phyloP scores from a whole-genome alignment of 73 alveolate genomes.

The Urostyla sp. region DNA sequence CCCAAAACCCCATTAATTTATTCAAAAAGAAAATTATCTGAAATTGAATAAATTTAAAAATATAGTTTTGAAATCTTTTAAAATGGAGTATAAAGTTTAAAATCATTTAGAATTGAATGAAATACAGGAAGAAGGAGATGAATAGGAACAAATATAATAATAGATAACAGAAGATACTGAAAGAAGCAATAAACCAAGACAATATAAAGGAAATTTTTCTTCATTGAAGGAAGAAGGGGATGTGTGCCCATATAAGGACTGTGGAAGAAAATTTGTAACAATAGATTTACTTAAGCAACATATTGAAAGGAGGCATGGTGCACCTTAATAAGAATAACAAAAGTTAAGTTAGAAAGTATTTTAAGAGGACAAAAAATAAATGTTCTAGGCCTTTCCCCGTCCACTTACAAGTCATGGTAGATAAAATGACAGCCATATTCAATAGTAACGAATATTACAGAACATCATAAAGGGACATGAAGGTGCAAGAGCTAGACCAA shows the following conservation, averaged over 20 bases:
- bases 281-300: slow-evolving; percentile 52
- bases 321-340: not conserved
- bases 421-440: not conserved
- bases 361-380: slow-evolving; percentile 33
- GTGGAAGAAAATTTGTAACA: slow-evolving; percentile 72
- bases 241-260: slow-evolving; percentile 54
- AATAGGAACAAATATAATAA: too few relatives aligned
- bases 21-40: too few relatives aligned
- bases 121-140: too few relatives aligned
- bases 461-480: slow-evolving; percentile 31
- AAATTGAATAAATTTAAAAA: too few relatives aligned
- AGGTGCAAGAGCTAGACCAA: slow-evolving; percentile 8
- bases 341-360: not conserved
- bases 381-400: slow-evolving; percentile 51
- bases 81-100: too few relatives aligned
- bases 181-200: not conserved
- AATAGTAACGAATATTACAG: slow-evolving; percentile 5
- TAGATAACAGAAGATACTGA: too few relatives aligned
- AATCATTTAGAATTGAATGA: too few relatives aligned
- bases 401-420: slow-evolving; percentile 53
- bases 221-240: slow-evolving; percentile 22
- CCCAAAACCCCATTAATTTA: too few relatives aligned
- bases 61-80: too few relatives aligned
- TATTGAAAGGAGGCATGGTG: slow-evolving; percentile 63
- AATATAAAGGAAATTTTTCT: slow-evolving; percentile 32